phyloP scores from a whole-genome alignment of 805 yeast genomes.

The Jamesozyma hellenica region DNA sequence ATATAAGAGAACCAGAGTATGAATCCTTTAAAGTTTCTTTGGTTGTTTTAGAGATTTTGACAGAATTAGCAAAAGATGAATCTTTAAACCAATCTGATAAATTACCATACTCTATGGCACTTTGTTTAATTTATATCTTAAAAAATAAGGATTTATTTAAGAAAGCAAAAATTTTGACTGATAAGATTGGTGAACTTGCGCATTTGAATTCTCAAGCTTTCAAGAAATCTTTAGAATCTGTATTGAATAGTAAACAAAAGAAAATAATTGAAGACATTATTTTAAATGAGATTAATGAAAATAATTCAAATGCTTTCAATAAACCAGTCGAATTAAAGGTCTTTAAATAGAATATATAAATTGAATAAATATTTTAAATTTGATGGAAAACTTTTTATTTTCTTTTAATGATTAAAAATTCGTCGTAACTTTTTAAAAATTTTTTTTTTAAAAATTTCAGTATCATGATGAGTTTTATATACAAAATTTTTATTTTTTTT shows the following conservation, averaged over 20 bases:
- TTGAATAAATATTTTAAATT: too few relatives aligned
- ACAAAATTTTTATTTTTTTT: neutral
- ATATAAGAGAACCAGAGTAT: neutral
- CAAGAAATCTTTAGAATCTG: neutral
- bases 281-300: neutral
- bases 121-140: neutral
- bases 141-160: neutral
- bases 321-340: neutral
- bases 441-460: too few relatives aligned
- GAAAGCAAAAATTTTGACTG: neutral
- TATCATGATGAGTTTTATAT: too few relatives aligned
- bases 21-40: neutral
- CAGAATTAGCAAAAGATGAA: neutral
- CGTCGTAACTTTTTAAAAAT: too few relatives aligned
- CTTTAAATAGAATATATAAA: constrained; percentile 1
- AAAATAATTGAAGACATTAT: neutral
- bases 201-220: neutral
- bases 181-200: neutral
- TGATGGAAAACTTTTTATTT: too few relatives aligned
- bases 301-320: neutral
- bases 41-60: neutral
- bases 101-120: neutral
- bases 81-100: neutral
- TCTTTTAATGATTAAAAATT: too few relatives aligned
- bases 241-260: neutral